Evolutionary conservation across 352 stramenopile species (phyloP).

Genomic region (Lagenidium sp.): DNA sequence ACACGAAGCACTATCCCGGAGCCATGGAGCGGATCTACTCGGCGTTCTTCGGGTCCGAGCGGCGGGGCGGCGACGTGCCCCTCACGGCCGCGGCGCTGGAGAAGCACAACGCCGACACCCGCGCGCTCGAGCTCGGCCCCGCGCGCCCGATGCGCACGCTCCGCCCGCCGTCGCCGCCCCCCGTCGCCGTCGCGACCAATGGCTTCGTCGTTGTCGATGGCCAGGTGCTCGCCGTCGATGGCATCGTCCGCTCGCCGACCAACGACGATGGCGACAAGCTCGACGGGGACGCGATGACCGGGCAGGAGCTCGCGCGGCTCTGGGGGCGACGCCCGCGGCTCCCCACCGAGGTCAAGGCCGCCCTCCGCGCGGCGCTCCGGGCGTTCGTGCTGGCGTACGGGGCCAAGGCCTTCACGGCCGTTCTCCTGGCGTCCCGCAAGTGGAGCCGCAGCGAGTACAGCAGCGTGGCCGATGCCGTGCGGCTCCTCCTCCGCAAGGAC

Average conservation of each 20-base stretch:
- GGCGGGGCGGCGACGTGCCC: constrained; percentile 20
- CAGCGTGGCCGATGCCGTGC: constrained; percentile 64
- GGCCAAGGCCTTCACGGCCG: constrained; percentile 73
- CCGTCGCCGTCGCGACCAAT: not conserved
- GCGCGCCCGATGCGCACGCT: not conserved
- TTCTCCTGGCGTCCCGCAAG: constrained; percentile 70
- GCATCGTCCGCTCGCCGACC: not conserved
- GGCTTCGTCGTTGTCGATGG: constrained; percentile 1
- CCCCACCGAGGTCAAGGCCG: constrained; percentile 13
- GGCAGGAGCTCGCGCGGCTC: constrained; percentile 4
- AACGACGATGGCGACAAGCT: not conserved
- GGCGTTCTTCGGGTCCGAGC: constrained; percentile 66
- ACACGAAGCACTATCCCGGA: not conserved
- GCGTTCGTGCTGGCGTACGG: constrained; percentile 66
- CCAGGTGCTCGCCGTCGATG: constrained; percentile 2
- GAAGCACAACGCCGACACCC: constrained; percentile 47
- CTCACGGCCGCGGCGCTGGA: constrained; percentile 58
- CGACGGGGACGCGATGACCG: constrained; percentile 3
- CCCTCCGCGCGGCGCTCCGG: constrained; percentile 22
- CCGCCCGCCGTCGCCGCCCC: not conserved
- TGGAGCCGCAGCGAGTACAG: constrained; percentile 64
- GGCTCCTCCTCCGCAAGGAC: constrained; percentile 49
- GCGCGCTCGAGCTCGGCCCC: not conserved
- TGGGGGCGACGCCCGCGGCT: too few relatives aligned
- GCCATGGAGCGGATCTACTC: constrained; percentile 85